Base-by-base conservation (phyloP, 1,284 basidiomycete species). In the Trametes sp. region DNA sequence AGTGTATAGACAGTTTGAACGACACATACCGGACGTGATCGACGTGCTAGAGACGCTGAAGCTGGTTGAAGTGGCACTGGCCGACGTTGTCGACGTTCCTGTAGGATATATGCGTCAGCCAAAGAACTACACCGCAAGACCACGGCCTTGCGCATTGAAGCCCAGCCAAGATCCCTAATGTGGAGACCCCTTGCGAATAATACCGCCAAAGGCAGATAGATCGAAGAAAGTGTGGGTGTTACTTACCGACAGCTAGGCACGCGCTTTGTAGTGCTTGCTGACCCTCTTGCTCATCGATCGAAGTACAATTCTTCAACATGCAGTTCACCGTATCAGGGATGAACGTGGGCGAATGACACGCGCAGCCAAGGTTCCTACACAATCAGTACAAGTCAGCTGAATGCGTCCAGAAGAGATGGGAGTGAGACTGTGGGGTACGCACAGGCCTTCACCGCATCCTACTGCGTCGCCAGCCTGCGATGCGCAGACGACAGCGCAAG, bases 261-360 rank as follows among this genome's bases (percentile, higher is more conserved):
- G 59, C 57, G 24, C 29, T 54, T 57, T 63, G 51, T 21, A 70
- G 56, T 33, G 48, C 49, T 23, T 57, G 59, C 33, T 66, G 57
- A 11, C 67, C 69, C 8, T 45, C n/a, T 50, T 64, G 54, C 28
- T 63, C 63, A 24, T 69, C 69, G 11, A 48, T 53, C 4, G 64
- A 33, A 14, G 56, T 57, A 56, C 69, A 70, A 26, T 59, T 59
- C 7, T 52, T 41, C 35, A 58, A 58, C 65, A 70, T 67, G 57
- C 69, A 70, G 48, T 62, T 57, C 35, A 69, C 62, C 11, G 67
- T 63, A 28, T 59, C 59, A 2, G 65, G 59, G 45, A 69, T 45
- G 61, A 70, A 70, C 11, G 66, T 54, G 19, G 60, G 49, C 2
- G 62, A 61, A 28, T 67, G 67, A 45, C 69, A 70, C 21, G 67